A percentile compares a stretch with the other conserved stretches of the same genome.
These are phyloP conservation scores for Boletellus sp. DNA, from an alignment of 1,284 basidiomycete species.

Conservation along the genomic window DNA sequence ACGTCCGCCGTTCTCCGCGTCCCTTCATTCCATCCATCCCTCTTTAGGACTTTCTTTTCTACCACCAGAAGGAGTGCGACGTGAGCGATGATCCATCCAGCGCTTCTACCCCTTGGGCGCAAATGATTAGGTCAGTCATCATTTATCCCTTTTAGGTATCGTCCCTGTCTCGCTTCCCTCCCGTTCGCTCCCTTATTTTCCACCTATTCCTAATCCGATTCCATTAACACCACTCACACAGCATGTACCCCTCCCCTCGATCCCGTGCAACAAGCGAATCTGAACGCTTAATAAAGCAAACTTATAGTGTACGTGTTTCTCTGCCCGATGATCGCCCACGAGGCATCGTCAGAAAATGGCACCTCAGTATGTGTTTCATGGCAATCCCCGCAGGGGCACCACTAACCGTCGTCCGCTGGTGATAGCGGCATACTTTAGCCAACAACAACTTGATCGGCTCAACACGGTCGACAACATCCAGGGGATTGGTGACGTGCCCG, in stretches of 20 bases:
- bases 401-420: constrained; percentile 13
- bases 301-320: constrained; percentile 76
- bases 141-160: constrained; percentile 8
- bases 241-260: constrained; percentile 37
- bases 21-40: constrained; percentile 4
- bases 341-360: constrained; percentile 72
- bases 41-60: constrained; percentile 71
- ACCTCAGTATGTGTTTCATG: constrained; percentile 59
- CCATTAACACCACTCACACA: constrained; percentile 13
- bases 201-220: too few species aligned
- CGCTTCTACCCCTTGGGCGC: constrained; percentile 70
- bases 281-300: constrained; percentile 73
- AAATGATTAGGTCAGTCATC: constrained; percentile 57
- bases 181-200: not conserved
- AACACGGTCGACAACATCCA: constrained; percentile 63
- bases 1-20: constrained; percentile 23
- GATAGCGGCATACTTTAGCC: constrained; percentile 77
- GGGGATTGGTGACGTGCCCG: constrained; percentile 56
- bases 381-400: constrained; percentile 21
- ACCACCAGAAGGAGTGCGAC: constrained; percentile 76
- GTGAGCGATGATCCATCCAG: constrained; percentile 57
- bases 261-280: constrained; percentile 43
- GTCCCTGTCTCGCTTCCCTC: not conserved
- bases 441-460: constrained; percentile 63
- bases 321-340: constrained; percentile 62